phyloP scores from a whole-genome alignment of 2,329 filamentous ascomycete genomes.

The Fusarium graminum region DNA sequence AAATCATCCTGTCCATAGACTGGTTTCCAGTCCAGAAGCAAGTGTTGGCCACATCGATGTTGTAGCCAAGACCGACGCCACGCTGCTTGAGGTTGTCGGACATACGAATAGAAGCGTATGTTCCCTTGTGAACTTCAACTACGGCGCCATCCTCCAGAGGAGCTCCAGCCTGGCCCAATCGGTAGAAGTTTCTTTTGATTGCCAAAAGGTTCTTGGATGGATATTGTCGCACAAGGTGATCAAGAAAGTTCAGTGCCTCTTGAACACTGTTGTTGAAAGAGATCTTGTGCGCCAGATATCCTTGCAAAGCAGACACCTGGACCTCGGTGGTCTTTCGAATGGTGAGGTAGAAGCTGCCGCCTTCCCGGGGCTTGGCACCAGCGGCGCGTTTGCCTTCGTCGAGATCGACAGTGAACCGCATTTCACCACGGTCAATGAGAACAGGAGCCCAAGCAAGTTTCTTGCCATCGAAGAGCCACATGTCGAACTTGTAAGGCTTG shows the following conservation, averaged over 20 bases:
- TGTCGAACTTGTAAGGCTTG: constrained; percentile 57
- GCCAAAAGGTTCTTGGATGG: constrained; percentile 75
- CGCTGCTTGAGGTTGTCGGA: constrained; percentile 66
- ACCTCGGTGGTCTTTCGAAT: constrained; percentile 77
- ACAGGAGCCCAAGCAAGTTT: constrained; percentile 81
- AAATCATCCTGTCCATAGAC: constrained; percentile 55
- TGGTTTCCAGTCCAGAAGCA: constrained; percentile 78
- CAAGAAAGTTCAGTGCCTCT: constrained; percentile 89
- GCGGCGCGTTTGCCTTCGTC: constrained; percentile 72
- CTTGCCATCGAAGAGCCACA: constrained; percentile 84
- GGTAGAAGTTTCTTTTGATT: constrained; percentile 89
- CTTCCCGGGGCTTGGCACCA: constrained; percentile 49
- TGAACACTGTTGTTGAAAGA: constrained; percentile 76
- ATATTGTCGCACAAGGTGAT: constrained; percentile 87
- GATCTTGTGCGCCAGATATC: constrained; percentile 73
- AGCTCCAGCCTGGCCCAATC: constrained; percentile 61
- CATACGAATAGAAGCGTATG: constrained; percentile 86
- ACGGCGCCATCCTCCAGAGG: constrained; percentile 68
- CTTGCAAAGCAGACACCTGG: constrained; percentile 73
- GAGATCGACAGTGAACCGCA: constrained; percentile 76
- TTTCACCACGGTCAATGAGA: constrained; percentile 60
- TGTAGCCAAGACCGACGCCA: constrained; percentile 78
- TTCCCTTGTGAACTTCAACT: constrained; percentile 86
- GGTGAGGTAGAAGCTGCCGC: constrained; percentile 69
- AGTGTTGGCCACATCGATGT: constrained; percentile 91